Evolutionary conservation across 352 stramenopile genomes (phyloP), one percentile per base, ranked within the genome.

Genomic region (Globisporangium orthogonon): DNA sequence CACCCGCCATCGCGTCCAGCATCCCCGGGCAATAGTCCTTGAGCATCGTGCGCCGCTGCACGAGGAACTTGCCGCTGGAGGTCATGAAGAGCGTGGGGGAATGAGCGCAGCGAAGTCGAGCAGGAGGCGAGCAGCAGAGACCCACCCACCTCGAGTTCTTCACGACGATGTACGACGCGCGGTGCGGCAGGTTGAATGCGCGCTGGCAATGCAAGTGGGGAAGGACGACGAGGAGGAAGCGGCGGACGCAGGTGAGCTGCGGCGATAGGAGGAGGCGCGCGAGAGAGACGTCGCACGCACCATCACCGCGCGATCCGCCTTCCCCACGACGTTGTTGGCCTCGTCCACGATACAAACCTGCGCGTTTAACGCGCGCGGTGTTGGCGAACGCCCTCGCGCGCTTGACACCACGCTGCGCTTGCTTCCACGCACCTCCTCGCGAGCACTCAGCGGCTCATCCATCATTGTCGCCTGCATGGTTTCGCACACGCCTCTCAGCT

Each of bases 21-120:
- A 86, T 86, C 0, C 86, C 86, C 0, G 87, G 82, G 56, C 87
- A 95, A 54, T 94, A 95, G 62, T 96, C 87, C 69, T 96, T 95
- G 65, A 87, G 85, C 71, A 88, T 83, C 35, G 83, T 94, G 48
- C 87, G 82, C 0, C 79, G 76, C 61, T 96, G 87, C 44, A 96
- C 86, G 56, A 87, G 78, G 46, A 86, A 95, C 47, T 89, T 72
- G 46, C 82, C 85, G 49, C 84, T 94, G 50, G 23, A 46, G 2
- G 52, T 33, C 18, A 49, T 35, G 7, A 2, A 40, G 40, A 4
- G 29, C 13, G 51, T 11, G 17, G 60, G 35, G 14, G 28, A 33
- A 3, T 17, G 49, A 46, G 15, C 15, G 23, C 23, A 23, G 23
- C 23, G 23, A 23, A 23, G 23, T 23, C 23, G 23, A 23, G 23